A percentile compares a stretch with the other conserved stretches of the same genome.
phyloP scores from a whole-genome alignment of 805 yeast species.

The Kuraishia cidri region DNA sequence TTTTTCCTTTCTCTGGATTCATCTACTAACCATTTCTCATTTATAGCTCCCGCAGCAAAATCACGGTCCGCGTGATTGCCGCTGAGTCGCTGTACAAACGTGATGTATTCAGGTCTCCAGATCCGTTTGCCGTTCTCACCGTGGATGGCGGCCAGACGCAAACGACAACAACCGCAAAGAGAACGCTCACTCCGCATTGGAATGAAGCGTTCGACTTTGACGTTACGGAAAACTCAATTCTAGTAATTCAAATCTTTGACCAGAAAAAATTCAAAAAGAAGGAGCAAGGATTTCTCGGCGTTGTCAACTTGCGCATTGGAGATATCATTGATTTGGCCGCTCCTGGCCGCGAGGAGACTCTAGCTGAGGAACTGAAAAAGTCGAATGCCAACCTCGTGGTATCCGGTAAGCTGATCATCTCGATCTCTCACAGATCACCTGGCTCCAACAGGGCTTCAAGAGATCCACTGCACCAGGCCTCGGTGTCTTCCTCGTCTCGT shows the following conservation, averaged over 20 bases:
- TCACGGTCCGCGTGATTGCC: conserved; percentile 76
- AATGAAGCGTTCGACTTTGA: conserved; percentile 81
- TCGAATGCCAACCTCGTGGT: conserved; percentile 89
- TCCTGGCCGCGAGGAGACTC: conserved; percentile 61
- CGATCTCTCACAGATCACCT: conserved; percentile 39
- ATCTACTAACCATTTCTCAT: too few relatives aligned
- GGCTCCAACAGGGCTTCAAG: conserved; percentile 16
- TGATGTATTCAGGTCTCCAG: conserved; percentile 93
- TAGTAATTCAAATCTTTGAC: conserved; percentile 92
- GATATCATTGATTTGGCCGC: conserved; percentile 70
- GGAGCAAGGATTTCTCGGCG: conserved; percentile 98
- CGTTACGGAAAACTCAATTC: conserved; percentile 70
- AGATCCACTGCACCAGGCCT: conserved; percentile 15
- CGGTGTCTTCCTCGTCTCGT: conserved; percentile 14
- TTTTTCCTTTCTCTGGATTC: too few relatives aligned
- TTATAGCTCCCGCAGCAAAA: too few relatives aligned
- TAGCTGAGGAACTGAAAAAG: conserved; percentile 85
- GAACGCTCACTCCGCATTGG: conserved; percentile 97
- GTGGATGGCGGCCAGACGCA: conserved; percentile 97
- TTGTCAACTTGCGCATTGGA: conserved; percentile 82
- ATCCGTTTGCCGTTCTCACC: conserved; percentile 95
- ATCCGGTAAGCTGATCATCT: conserved; percentile 84
- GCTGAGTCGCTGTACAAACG: conserved; percentile 94
- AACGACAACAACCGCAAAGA: conserved; percentile 88
- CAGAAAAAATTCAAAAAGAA: conserved; percentile 96